A percentile compares a stretch with the other conserved stretches of the same genome.
Evolutionary conservation across 2,329 filamentous ascomycete species (phyloP).

Genomic region (Neocucurbitaria cava): DNA sequence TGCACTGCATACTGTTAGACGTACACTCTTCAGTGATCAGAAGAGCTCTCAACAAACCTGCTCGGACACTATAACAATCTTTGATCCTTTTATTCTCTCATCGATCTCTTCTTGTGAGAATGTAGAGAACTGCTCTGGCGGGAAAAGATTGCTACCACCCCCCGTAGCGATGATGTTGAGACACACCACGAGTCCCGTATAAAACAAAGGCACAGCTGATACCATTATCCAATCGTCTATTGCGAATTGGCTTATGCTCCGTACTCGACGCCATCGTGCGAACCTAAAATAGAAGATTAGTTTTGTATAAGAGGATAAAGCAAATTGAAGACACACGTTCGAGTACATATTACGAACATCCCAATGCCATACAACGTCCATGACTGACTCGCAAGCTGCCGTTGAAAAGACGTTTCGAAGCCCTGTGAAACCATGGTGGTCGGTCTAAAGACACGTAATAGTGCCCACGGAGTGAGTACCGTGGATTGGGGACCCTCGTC

Average conservation of each 20-base stretch:
- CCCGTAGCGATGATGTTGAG: conserved; percentile 52
- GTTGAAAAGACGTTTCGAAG: conserved; percentile 26
- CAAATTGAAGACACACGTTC: conserved; percentile 27
- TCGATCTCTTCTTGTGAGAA: conserved; percentile 50
- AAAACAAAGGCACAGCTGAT: conserved; percentile 38
- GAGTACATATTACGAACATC: conserved; percentile 34
- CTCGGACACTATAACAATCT: conserved; percentile 55
- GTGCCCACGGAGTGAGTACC: background rate
- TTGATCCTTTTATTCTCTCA: conserved; percentile 54
- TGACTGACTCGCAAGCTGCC: conserved; percentile 28
- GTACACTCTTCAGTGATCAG: background rate
- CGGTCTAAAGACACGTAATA: background rate
- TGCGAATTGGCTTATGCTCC: conserved; percentile 25
- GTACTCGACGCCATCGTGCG: conserved; percentile 36
- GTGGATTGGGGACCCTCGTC: background rate
- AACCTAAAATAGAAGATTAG: conserved; percentile 17
- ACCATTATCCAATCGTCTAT: conserved; percentile 43
- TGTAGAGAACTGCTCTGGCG: conserved; percentile 43
- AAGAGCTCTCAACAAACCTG: conserved; percentile 39
- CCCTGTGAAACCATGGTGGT: conserved; percentile 15
- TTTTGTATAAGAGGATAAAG: background rate
- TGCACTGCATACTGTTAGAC: conserved; percentile 61
- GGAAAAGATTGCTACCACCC: conserved; percentile 54
- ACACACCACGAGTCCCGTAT: conserved; percentile 52
- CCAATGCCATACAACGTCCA: conserved; percentile 41